A percentile compares a stretch with the other conserved stretches of the same genome.
Evolutionary conservation across 2,329 filamentous ascomycete genomes (phyloP).

Genomic region (Phyllosticta citrichinensis): DNA sequence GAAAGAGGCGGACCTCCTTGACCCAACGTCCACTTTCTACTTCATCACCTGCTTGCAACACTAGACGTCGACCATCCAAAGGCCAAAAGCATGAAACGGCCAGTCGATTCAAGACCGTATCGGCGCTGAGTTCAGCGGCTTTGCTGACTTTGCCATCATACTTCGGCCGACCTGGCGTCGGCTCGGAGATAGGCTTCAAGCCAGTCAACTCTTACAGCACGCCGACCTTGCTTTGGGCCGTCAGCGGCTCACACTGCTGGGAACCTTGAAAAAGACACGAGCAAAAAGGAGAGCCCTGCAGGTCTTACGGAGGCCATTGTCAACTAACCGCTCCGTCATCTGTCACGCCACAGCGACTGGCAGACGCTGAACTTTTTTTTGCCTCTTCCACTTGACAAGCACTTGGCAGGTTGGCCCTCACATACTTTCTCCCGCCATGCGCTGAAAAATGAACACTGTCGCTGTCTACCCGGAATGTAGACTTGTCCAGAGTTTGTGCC

Average conservation of each 20-base stretch:
- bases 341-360: not conserved
- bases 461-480: not conserved
- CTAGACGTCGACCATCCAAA: not conserved
- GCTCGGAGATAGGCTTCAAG: not conserved
- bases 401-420: not conserved
- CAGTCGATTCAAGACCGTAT: not conserved
- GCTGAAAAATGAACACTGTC: not conserved
- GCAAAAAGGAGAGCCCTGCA: not conserved
- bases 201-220: not conserved
- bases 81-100: not conserved
- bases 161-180: not conserved
- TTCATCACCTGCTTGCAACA: not conserved
- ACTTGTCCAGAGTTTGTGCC: not conserved
- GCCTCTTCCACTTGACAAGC: not conserved
- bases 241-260: not conserved
- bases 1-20: not conserved
- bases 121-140: not conserved
- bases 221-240: not conserved
- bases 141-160: not conserved
- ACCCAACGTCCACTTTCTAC: not conserved
- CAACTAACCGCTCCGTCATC: not conserved
- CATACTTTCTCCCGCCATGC: not conserved
- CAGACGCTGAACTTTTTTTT: not conserved
- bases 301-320: not conserved
- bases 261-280: not conserved